Base-by-base conservation (phyloP, 2,329 filamentous ascomycete genomes). In the Neurospora sp. region DNA sequence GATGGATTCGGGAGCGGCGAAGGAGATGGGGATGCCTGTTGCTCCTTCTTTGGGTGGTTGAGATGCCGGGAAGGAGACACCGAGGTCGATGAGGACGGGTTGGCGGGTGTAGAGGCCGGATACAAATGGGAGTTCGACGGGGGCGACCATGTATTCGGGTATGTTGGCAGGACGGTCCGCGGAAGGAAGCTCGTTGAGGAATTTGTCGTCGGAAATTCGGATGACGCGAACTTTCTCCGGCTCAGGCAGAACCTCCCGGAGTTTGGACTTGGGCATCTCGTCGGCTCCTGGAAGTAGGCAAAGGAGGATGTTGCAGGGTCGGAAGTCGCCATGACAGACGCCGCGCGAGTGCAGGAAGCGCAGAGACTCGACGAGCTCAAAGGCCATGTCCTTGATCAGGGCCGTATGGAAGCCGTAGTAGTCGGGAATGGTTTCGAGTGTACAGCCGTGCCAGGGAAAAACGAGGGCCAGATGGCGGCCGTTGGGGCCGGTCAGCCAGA, bases 321-420 rank as follows among this genome's bases (percentile, higher is more conserved):
- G 70, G 4, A 70, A 41, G 33, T 71, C 70, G 3, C 69, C 70
- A 19, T 71, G 70, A 33, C 70, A 71, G 15, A 70, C 28, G 0
- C 67, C 43, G 4, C 57, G 41, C 23, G 23, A 28, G 43, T 71
- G 69, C 2, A 71, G 62, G 11, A 70, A 71, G 3, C 37, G 17
- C 40, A 71, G 57, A 38, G 43, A 62, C 3, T 37, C 28, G 2
- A 33, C 67, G 4, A 69, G 37, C 69, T 70, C 69, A 2, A 57
- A 66, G 41, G 67, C 66, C 15, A 70, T 66, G 37, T 66, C 38
- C 40, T 70, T 70, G 12, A 23, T 68, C 12, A 66, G 52, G 19
- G 66, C 40, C 6, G 67, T 38, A 15, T 52, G 52, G 33, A 70
- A 46, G 2, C 41, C 66, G 38, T 70, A 74, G 11, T n/a, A 3